A percentile compares a stretch with the other conserved stretches of the same genome.
Conservation (phyloP, 768 basidiomycete genomes). For the Tulasnella sp. region DNA sequence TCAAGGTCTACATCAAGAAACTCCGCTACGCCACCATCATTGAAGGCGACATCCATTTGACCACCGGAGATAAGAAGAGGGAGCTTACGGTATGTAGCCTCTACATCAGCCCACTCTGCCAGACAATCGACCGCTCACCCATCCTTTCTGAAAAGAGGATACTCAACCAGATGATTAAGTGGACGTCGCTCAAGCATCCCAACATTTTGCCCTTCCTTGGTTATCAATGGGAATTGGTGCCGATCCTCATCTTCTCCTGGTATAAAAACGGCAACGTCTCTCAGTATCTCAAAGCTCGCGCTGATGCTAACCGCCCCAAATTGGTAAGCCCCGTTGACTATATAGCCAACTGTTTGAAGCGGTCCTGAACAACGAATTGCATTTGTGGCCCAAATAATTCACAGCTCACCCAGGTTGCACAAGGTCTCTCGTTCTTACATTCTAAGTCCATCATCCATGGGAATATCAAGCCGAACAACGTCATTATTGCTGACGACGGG, state of each 20-base stretch:
- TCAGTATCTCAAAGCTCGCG: not conserved
- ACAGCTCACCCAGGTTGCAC: slow-evolving; percentile 16
- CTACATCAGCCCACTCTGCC: not conserved
- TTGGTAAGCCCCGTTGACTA: not conserved
- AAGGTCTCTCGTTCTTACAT: slow-evolving; percentile 22
- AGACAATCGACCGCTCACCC: not conserved
- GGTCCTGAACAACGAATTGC: not conserved
- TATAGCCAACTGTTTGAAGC: not conserved
- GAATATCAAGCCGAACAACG: not conserved
- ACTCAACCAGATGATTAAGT: not conserved
- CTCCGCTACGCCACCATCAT: not conserved
- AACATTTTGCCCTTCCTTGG: not conserved
- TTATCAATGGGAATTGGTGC: not conserved
- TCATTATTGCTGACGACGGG: not conserved
- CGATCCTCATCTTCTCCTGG: not conserved
- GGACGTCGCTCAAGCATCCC: not conserved
- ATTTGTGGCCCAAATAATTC: not conserved
- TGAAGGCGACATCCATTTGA: not conserved
- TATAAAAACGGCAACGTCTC: not conserved
- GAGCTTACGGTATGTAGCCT: not conserved
- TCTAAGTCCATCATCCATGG: slow-evolving; percentile 22
- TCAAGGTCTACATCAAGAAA: not conserved
- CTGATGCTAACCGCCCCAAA: not conserved
- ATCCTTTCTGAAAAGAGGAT: not conserved
- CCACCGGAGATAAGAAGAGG: not conserved